These are phyloP conservation scores for Macadamia tetraphylla DNA, from an alignment of 164 flowering plant genomes.

Conservation along the genomic window DNA sequence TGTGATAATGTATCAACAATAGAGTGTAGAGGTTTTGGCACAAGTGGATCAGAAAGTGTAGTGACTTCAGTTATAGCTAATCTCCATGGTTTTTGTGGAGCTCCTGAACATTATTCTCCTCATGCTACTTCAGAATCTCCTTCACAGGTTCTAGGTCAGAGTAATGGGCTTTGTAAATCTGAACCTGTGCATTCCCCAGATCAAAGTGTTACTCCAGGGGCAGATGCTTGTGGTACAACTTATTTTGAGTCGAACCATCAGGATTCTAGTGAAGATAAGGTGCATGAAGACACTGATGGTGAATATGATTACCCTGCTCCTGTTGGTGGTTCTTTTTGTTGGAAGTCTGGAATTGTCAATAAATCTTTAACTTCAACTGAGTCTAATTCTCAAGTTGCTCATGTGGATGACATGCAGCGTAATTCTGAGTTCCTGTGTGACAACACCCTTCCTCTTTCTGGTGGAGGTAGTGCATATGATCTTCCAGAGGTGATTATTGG, in stretches of 20 bases:
- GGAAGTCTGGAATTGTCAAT: neutral
- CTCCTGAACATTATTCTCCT: neutral
- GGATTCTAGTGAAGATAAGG: slow-evolving; percentile 4
- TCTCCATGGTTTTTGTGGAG: neutral
- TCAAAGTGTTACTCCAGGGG: slow-evolving; percentile 2
- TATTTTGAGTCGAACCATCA: too few species aligned
- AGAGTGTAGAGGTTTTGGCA: too few species aligned
- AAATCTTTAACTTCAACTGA: slow-evolving; percentile 1
- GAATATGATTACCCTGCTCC: neutral
- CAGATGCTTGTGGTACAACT: too few species aligned
- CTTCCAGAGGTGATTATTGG: neutral
- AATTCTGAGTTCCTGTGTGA: neutral
- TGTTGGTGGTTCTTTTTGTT: neutral
- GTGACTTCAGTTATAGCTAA: neutral
- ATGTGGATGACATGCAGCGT: neutral
- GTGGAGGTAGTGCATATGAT: neutral
- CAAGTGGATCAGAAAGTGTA: neutral
- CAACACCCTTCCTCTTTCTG: neutral
- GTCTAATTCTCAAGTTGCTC: neutral
- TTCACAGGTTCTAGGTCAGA: neutral
- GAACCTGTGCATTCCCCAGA: neutral
- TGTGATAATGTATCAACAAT: too few species aligned
- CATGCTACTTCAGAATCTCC: slow-evolving; percentile 1
- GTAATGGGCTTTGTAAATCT: neutral
- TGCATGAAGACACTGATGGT: neutral